These are phyloP conservation scores for Podochytrium sp. DNA, from an alignment of 192 early-diverging fungal species.

Conservation along the genomic window DNA sequence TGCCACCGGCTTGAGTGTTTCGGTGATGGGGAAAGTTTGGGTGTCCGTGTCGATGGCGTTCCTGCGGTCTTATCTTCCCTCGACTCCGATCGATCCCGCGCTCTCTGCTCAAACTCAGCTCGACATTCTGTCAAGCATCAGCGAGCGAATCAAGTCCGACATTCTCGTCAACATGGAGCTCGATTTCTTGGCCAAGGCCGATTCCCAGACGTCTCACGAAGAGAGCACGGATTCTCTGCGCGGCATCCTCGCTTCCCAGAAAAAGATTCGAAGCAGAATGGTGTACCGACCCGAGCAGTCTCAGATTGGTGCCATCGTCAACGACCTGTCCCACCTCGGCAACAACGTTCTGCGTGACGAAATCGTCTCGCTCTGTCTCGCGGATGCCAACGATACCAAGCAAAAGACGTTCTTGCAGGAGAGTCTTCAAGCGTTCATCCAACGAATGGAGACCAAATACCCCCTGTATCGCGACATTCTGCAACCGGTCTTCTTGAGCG, in stretches of 20 bases:
- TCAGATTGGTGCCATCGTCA: conserved; percentile 68
- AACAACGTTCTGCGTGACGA: conserved; percentile 55
- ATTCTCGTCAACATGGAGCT: conserved; percentile 57
- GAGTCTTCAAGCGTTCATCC: conserved; percentile 66
- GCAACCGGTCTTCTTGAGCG: conserved; percentile 67
- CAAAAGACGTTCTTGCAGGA: conserved; percentile 72
- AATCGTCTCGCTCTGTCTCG: conserved; percentile 46
- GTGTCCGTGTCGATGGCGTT: conserved; percentile 61
- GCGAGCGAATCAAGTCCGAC: conserved; percentile 50
- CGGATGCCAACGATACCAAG: conserved; percentile 50
- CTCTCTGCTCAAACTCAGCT: conserved; percentile 69
- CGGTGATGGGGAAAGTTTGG: conserved; percentile 59
- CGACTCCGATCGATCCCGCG: conserved; percentile 84
- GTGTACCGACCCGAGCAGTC: conserved; percentile 67
- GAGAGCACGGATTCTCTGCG: conserved; percentile 7
- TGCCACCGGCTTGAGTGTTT: background rate
- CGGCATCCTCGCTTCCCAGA: conserved; percentile 4
- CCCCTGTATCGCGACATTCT: conserved; percentile 76
- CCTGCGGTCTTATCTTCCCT: conserved; percentile 75
- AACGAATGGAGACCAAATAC: conserved; percentile 68
- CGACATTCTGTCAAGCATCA: conserved; percentile 63
- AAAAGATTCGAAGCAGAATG: conserved; percentile 35
- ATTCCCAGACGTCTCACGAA: background rate
- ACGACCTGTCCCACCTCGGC: conserved; percentile 61
- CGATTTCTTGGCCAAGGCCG: conserved; percentile 24